A percentile compares a stretch with the other conserved stretches of the same genome.
Evolutionary conservation across 768 basidiomycete species (phyloP).

Genomic region (Mycena venus): DNA sequence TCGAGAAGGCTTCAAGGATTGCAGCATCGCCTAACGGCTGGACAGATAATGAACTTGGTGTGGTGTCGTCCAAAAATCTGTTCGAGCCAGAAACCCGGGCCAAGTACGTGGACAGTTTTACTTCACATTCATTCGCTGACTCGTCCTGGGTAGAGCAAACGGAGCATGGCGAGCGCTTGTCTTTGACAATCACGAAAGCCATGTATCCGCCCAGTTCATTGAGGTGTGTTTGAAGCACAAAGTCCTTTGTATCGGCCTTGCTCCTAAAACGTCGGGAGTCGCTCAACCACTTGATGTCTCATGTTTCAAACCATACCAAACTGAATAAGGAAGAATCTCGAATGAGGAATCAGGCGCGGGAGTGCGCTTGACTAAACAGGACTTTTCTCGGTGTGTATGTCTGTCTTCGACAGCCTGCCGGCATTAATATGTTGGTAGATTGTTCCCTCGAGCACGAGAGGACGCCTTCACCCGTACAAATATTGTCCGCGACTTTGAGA

Average conservation of each 20-base stretch:
- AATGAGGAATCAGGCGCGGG: neutral
- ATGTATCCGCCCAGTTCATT: neutral
- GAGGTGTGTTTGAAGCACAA: neutral
- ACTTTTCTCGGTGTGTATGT: neutral
- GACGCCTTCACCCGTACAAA: too few species aligned
- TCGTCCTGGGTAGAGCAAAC: too few species aligned
- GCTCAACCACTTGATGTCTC: slow-evolving; percentile 10
- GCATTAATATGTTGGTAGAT: too few species aligned
- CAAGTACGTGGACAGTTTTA: neutral
- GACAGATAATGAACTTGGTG: slow-evolving; percentile 32
- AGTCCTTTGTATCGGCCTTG: slow-evolving; percentile 18
- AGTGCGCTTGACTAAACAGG: neutral
- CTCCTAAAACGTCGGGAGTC: slow-evolving; percentile 12
- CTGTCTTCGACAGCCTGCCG: slow-evolving; percentile 15
- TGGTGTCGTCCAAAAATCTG: slow-evolving; percentile 25
- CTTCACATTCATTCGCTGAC: too few species aligned
- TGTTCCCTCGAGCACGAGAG: too few species aligned
- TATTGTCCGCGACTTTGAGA: too few species aligned
- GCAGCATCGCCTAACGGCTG: slow-evolving; percentile 37
- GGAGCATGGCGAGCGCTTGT: slow-evolving; percentile 5
- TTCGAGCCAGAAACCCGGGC: slow-evolving; percentile 31
- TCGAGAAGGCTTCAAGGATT: slow-evolving; percentile 15
- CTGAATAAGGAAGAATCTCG: neutral
- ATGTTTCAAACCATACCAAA: slow-evolving; percentile 10
- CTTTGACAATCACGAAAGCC: slow-evolving; percentile 20